Evolutionary conservation across 306 rosid genomes (phyloP).

Genomic region (Vachellia collinsii): DNA sequence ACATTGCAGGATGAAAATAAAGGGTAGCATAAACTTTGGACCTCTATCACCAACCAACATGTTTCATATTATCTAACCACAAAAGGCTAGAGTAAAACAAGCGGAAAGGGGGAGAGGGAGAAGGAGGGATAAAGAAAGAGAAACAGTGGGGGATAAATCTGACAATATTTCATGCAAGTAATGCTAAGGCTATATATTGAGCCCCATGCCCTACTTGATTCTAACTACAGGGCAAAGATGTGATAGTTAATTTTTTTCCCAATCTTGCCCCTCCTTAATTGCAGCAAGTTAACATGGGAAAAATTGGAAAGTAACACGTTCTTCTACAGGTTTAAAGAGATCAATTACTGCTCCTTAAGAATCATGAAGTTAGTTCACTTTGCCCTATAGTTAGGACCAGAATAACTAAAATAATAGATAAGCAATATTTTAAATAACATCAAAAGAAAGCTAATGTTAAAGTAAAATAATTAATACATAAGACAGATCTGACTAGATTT

Average conservation of each 20-base stretch:
- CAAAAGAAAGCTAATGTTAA: background rate
- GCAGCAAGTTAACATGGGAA: background rate
- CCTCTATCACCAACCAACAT: conserved; percentile 22
- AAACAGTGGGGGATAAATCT: background rate
- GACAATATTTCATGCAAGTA: background rate
- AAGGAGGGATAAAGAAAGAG: background rate
- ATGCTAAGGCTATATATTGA: background rate
- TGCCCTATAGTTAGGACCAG: background rate
- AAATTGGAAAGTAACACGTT: background rate
- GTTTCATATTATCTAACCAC: conserved; percentile 29
- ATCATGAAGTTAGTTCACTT: background rate
- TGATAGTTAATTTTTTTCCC: background rate
- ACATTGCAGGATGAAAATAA: conserved; percentile 27
- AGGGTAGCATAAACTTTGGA: conserved; percentile 13
- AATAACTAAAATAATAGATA: background rate
- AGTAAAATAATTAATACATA: background rate
- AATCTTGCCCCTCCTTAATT: background rate
- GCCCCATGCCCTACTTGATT: background rate
- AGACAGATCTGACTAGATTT: background rate
- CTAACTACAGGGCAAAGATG: background rate
- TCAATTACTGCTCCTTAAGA: background rate
- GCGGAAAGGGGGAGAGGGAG: background rate
- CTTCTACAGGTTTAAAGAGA: background rate
- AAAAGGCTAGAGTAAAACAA: background rate
- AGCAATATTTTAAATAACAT: background rate